phyloP scores from a whole-genome alignment of 257 asterid species.

The Haberlea rhodopensis region DNA sequence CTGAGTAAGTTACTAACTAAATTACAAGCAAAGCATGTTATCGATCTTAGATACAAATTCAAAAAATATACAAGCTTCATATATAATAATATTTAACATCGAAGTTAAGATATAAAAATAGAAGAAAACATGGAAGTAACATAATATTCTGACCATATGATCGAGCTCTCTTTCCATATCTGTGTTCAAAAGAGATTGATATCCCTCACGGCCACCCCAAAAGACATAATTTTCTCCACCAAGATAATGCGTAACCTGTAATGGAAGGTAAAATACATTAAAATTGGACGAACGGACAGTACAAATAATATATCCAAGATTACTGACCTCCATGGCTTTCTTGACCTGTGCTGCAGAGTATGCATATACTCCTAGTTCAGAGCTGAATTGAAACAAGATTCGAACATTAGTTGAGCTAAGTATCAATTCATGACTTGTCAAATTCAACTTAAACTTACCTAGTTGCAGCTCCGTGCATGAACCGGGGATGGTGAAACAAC shows the following conservation, averaged over 20 bases:
- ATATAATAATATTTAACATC: neutral
- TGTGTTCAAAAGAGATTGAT: conserved; percentile 89
- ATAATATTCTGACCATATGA: conserved; percentile 62
- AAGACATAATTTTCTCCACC: conserved; percentile 98
- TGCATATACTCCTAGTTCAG: conserved; percentile 75
- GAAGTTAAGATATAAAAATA: neutral
- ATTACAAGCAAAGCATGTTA: neutral
- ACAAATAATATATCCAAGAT: neutral
- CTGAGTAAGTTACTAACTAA: neutral
- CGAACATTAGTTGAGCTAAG: conserved; percentile 14
- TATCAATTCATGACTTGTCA: neutral
- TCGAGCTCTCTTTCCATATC: conserved; percentile 94
- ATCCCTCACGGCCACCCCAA: conserved; percentile 99
- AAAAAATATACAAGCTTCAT: neutral
- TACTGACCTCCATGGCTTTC: conserved; percentile 86
- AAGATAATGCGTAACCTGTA: conserved; percentile 89
- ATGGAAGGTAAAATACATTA: conserved; percentile 4
- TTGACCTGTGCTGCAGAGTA: conserved; percentile 94
- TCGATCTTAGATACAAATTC: conserved; percentile 2
- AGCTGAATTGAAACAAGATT: conserved; percentile 42
- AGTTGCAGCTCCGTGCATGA: conserved; percentile 98
- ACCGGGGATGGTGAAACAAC: conserved; percentile 82
- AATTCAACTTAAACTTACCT: conserved; percentile 46
- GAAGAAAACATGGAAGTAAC: neutral
- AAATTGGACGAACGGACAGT: neutral